phyloP scores from a whole-genome alignment of 768 basidiomycete species.

The Macrolepiota fuliginosa region DNA sequence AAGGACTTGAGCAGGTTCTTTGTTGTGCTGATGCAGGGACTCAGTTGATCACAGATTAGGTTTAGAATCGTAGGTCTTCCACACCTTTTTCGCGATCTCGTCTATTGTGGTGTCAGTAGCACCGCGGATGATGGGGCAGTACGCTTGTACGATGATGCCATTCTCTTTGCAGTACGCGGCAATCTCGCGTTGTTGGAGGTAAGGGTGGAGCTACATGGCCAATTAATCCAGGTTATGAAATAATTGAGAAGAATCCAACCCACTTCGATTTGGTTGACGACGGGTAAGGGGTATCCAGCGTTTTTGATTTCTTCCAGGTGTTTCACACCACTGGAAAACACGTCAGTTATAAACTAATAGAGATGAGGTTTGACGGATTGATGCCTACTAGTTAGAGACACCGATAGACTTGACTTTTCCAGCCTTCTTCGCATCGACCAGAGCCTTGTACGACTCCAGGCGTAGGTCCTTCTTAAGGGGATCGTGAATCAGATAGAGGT shows the following conservation, averaged over 20 bases:
- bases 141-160: slow-evolving; percentile 61
- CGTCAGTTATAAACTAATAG: background rate
- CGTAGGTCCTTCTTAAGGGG: slow-evolving; percentile 56
- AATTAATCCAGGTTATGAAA: background rate
- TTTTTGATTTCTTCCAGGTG: slow-evolving; percentile 69
- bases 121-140: slow-evolving; percentile 66
- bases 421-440: slow-evolving; percentile 53
- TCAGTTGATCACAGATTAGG: background rate
- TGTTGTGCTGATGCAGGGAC: slow-evolving; percentile 39
- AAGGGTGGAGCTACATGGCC: slow-evolving; percentile 59
- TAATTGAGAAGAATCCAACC: background rate
- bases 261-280: slow-evolving; percentile 80
- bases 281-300: slow-evolving; percentile 57
- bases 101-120: slow-evolving; percentile 12
- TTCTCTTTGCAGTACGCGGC: slow-evolving; percentile 66
- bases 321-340: slow-evolving; percentile 44
- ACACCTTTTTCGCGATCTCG: slow-evolving; percentile 12
- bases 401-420: slow-evolving; percentile 71
- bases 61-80: background rate
- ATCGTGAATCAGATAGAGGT: slow-evolving; percentile 77
- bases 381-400: slow-evolving; percentile 74
- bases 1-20: slow-evolving; percentile 71
- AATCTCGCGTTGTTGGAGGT: slow-evolving; percentile 74
- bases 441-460: slow-evolving; percentile 66
- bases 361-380: background rate